phyloP scores from a whole-genome alignment of 2,329 filamentous ascomycete species.

The Ophiocordyceps camponoti-floridani region DNA sequence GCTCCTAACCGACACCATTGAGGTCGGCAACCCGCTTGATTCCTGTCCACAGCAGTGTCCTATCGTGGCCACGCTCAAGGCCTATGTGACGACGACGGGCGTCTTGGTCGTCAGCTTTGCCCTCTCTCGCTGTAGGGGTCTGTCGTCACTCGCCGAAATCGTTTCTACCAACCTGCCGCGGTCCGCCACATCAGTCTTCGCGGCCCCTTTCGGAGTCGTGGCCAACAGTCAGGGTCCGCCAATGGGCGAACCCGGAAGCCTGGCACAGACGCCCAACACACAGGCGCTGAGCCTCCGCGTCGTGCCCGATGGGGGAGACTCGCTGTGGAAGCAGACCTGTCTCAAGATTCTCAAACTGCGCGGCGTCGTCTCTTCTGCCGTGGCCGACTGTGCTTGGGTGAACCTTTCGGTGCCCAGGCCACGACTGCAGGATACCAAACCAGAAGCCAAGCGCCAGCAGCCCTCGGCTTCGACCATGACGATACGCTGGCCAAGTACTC shows the following conservation, averaged over 20 bases:
- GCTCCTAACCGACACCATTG: constrained; percentile 14
- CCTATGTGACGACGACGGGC: constrained; percentile 38
- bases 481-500: constrained; percentile 34
- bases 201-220: constrained; percentile 33
- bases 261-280: constrained; percentile 33
- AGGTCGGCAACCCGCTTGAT: constrained; percentile 5
- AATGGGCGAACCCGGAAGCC: constrained; percentile 9
- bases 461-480: constrained; percentile 16
- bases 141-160: constrained; percentile 27
- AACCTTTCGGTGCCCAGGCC: constrained; percentile 29
- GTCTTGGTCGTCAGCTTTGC: constrained; percentile 30
- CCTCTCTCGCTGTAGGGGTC: constrained; percentile 26
- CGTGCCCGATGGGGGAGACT: constrained; percentile 20
- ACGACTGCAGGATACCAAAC: constrained; percentile 21
- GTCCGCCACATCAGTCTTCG: constrained; percentile 27
- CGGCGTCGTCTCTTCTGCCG: constrained; percentile 24
- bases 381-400: constrained; percentile 30
- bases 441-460: constrained; percentile 22
- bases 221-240: constrained; percentile 9
- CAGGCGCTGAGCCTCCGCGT: constrained; percentile 25
- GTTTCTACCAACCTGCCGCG: constrained; percentile 19
- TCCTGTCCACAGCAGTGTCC: constrained; percentile 6
- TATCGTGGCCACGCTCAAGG: constrained; percentile 30
- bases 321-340: constrained; percentile 31
- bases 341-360: constrained; percentile 30